Evolutionary conservation across 352 stramenopile species (phyloP).

Genomic region (Hyaloperonospora arabidopsidis): DNA sequence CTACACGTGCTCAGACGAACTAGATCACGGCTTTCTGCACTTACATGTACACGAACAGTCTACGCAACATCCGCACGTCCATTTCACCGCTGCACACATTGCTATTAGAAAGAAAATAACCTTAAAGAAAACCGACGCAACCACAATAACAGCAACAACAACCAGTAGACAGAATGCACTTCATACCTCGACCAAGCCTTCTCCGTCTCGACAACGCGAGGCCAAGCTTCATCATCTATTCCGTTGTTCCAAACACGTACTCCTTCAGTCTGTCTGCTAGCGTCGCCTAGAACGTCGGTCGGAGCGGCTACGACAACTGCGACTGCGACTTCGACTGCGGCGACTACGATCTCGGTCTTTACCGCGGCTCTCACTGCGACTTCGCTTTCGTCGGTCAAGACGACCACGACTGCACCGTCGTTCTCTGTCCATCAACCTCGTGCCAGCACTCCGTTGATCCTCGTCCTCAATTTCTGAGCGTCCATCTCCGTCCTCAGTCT

Average conservation of each 20-base stretch:
- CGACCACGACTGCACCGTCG: slow-evolving; percentile 7
- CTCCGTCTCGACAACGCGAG: slow-evolving; percentile 4
- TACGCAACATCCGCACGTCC: slow-evolving; percentile 39
- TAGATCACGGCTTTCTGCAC: too few species aligned
- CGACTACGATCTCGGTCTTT: slow-evolving; percentile 20
- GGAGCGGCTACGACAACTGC: slow-evolving; percentile 9
- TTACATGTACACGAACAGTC: slow-evolving; percentile 45
- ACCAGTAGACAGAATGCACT: slow-evolving; percentile 6
- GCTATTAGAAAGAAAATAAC: slow-evolving; percentile 32
- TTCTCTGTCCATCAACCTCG: slow-evolving; percentile 10
- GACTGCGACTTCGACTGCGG: slow-evolving; percentile 20
- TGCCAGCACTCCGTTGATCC: neutral
- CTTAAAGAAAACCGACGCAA: slow-evolving; percentile 12
- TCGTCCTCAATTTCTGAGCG: slow-evolving; percentile 15
- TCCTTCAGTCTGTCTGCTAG: slow-evolving; percentile 9
- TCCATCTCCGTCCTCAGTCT: slow-evolving; percentile 2
- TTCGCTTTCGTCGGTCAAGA: slow-evolving; percentile 12
- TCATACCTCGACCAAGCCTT: slow-evolving; percentile 6
- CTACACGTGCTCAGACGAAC: too few species aligned
- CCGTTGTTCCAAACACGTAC: slow-evolving; percentile 11
- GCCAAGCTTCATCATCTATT: slow-evolving; percentile 13
- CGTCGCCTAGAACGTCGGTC: slow-evolving; percentile 12
- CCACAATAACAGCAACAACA: slow-evolving; percentile 8
- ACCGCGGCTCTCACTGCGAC: slow-evolving; percentile 11
- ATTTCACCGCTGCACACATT: slow-evolving; percentile 69